phyloP scores from a whole-genome alignment of 441 rosid species.

The Biscutella auriculata region DNA sequence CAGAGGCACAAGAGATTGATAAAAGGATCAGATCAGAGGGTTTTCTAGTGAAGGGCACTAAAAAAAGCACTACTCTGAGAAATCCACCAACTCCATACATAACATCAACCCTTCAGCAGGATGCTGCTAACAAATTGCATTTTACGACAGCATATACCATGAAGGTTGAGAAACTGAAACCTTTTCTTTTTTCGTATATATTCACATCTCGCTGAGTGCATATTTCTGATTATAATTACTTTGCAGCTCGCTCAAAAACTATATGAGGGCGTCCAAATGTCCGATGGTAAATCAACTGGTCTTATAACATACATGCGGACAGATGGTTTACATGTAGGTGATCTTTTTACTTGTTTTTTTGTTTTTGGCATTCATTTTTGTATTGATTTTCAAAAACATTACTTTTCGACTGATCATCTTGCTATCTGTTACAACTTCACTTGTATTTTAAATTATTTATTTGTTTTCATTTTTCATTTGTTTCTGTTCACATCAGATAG shows the following conservation, averaged over 20 bases:
- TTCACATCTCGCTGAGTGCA: neutral
- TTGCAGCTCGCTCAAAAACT: slow-evolving; percentile 93
- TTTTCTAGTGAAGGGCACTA: slow-evolving; percentile 49
- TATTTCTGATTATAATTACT: slow-evolving; percentile 1
- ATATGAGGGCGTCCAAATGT: slow-evolving; percentile 77
- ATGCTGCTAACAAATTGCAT: slow-evolving; percentile 88
- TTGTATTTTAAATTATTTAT: neutral
- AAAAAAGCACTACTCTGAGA: slow-evolving; percentile 44
- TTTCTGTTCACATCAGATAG: slow-evolving; percentile 43
- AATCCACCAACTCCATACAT: slow-evolving; percentile 93
- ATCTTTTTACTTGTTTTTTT: slow-evolving; percentile 7
- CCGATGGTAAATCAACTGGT: slow-evolving; percentile 67
- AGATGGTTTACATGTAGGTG: slow-evolving; percentile 90
- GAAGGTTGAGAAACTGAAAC: slow-evolving; percentile 50
- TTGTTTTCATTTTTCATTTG: slow-evolving; percentile 8
- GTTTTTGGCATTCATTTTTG: neutral
- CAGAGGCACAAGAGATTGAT: slow-evolving; percentile 47
- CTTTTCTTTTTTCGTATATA: neutral
- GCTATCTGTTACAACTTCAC: neutral
- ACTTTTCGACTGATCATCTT: slow-evolving; percentile 5
- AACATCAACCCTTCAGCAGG: slow-evolving; percentile 98
- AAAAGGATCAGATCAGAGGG: slow-evolving; percentile 35
- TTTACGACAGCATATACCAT: slow-evolving; percentile 63
- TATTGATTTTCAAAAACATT: neutral
- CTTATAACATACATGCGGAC: slow-evolving; percentile 93